These are phyloP conservation scores for Fimicolochytrium jonesii DNA, from an alignment of 192 early-diverging fungal genomes.

Conservation along the genomic window DNA sequence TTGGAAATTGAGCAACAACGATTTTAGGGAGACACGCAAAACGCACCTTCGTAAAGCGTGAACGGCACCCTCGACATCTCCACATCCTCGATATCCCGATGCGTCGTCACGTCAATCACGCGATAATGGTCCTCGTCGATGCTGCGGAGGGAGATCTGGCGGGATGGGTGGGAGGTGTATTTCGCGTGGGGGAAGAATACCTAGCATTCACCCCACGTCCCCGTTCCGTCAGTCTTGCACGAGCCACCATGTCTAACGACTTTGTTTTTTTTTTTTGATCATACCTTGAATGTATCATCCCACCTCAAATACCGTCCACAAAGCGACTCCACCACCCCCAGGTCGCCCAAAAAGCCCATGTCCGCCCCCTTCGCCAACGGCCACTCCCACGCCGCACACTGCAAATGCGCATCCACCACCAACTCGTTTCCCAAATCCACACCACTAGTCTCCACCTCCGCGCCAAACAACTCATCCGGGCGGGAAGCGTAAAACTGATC, in stretches of 20 bases:
- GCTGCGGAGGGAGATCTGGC: conserved; percentile 46
- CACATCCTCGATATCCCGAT: conserved; percentile 45
- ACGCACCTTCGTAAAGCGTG: conserved; percentile 53
- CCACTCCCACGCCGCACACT: conserved; percentile 70
- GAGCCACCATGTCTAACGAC: too few relatives aligned
- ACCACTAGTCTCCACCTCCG: conserved; percentile 19
- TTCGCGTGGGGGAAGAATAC: conserved; percentile 43
- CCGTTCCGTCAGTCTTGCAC: too few relatives aligned
- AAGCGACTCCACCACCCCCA: neutral
- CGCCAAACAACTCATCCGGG: conserved; percentile 50
- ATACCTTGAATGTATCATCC: conserved; percentile 5
- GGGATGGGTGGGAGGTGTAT: conserved; percentile 41
- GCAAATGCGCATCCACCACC: conserved; percentile 54
- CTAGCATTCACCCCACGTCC: too few relatives aligned
- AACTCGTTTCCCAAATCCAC: conserved; percentile 39
- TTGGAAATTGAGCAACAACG: too few relatives aligned
- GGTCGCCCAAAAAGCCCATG: conserved; percentile 4
- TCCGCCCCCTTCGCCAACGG: conserved; percentile 18
- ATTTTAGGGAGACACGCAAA: neutral
- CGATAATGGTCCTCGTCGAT: conserved; percentile 43
- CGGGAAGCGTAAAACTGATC: conserved; percentile 52
- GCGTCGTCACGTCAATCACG: conserved; percentile 46
- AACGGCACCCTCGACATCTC: conserved; percentile 50
- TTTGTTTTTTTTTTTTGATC: too few relatives aligned
- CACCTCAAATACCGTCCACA: conserved; percentile 10